These are phyloP conservation scores for Fusarium sp. DNA, from an alignment of 2,329 filamentous ascomycete species.

Conservation along the genomic window DNA sequence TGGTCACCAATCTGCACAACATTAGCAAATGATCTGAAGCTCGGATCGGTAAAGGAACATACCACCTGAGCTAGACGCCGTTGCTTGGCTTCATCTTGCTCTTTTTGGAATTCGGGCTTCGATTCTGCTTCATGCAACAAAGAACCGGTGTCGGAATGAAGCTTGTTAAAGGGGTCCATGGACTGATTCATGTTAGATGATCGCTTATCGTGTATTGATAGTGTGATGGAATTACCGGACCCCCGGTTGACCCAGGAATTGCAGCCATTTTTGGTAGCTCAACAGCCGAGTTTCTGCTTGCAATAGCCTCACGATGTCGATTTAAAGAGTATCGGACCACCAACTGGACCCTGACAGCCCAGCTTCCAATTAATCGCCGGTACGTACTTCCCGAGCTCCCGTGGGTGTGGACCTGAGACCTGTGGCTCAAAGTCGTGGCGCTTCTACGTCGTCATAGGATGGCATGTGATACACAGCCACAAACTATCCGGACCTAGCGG, in stretches of 20 bases:
- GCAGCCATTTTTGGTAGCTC: conserved; percentile 47
- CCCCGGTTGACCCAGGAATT: conserved; percentile 43
- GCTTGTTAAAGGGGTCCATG: conserved; percentile 52
- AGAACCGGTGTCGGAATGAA: conserved; percentile 50
- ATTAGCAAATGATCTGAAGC: conserved; percentile 24
- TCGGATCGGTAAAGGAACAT: not conserved
- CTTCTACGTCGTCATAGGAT: conserved; percentile 19
- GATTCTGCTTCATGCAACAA: conserved; percentile 53
- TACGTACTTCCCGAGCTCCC: conserved; percentile 27
- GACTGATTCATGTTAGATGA: conserved; percentile 44
- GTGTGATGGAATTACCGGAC: conserved; percentile 40
- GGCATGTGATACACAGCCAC: conserved; percentile 36
- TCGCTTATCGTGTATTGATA: not conserved
- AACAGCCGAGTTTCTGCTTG: conserved; percentile 29
- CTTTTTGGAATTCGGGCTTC: conserved; percentile 47
- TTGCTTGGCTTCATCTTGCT: conserved; percentile 52
- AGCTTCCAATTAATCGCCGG: conserved; percentile 21
- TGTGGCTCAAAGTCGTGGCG: conserved; percentile 15
- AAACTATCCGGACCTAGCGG: conserved; percentile 23
- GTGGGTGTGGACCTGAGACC: not conserved
- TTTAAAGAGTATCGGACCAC: conserved; percentile 33
- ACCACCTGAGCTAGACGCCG: conserved; percentile 52
- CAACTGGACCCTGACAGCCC: conserved; percentile 25
- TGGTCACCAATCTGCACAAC: conserved; percentile 68
- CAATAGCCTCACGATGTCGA: conserved; percentile 29